Percentiles rank a stretch among this genome's conserved stretches.
Evolutionary conservation across 306 rosid genomes (phyloP).

Genomic region (Dryas alaskensis): DNA sequence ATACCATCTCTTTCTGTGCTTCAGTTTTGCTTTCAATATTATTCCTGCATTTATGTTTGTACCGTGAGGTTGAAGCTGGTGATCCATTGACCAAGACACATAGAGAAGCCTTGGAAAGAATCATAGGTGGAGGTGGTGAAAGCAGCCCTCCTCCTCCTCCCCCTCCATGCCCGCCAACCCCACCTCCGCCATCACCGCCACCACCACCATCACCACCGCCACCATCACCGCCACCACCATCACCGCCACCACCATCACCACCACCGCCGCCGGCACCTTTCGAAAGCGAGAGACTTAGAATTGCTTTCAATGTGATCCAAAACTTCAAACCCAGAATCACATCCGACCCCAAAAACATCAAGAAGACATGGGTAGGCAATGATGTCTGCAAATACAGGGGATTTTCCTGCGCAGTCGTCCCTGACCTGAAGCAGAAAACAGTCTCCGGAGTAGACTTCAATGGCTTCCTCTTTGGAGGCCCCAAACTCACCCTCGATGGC

Average conservation of each 20-base stretch:
- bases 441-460: constrained; percentile 63
- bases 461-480: not conserved
- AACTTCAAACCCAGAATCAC: not conserved
- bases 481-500: not conserved
- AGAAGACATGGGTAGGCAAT: not conserved
- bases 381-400: constrained; percentile 27
- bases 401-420: constrained; percentile 22
- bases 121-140: constrained; percentile 1
- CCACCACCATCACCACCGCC: not conserved
- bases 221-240: too few species aligned
- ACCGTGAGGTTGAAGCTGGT: not conserved
- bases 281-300: constrained; percentile 17
- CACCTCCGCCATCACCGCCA: not conserved
- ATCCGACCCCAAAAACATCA: constrained; percentile 11
- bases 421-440: not conserved
- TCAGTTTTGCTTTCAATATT: constrained; percentile 20
- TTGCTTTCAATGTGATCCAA: constrained; percentile 22
- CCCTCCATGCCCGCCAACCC: not conserved
- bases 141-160: constrained; percentile 29
- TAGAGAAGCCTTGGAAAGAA: constrained; percentile 7
- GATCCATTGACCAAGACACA: not conserved
- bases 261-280: not conserved
- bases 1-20: constrained; percentile 10
- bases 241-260: not conserved
- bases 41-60: not conserved